phyloP scores from a whole-genome alignment of 805 yeast species.

The Clavispora vitiphila region DNA sequence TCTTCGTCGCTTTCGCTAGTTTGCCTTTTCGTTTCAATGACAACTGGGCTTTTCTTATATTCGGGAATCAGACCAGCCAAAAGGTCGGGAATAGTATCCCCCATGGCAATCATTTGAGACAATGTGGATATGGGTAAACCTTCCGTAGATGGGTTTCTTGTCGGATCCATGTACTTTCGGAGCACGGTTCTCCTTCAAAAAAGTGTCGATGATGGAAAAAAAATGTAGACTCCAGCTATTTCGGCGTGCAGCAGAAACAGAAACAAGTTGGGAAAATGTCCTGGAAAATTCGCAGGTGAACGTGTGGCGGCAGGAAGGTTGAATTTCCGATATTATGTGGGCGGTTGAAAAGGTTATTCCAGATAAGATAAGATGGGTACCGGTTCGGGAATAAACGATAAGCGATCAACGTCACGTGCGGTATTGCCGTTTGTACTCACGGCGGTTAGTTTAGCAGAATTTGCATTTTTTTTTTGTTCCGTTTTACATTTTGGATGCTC shows the following conservation, averaged over 20 bases:
- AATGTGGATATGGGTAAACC: not conserved
- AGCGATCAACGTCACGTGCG: slow-evolving; percentile 4
- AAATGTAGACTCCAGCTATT: too few species aligned
- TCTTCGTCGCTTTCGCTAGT: not conserved
- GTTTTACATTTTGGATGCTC: too few species aligned
- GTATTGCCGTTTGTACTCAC: not conserved
- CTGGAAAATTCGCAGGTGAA: not conserved
- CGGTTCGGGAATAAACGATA: slow-evolving; percentile 2
- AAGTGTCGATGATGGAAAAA: not conserved
- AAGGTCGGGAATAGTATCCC: not conserved
- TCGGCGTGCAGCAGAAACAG: too few species aligned
- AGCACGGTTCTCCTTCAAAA: not conserved
- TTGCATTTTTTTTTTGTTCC: too few species aligned
- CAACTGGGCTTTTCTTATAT: not conserved
- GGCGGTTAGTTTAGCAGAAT: too few species aligned
- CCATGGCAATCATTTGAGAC: not conserved
- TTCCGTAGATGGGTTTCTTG: not conserved
- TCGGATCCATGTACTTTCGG: not conserved
- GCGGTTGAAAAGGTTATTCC: not conserved
- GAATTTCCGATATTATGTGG: not conserved
- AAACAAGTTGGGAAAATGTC: not conserved
- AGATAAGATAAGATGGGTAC: slow-evolving; percentile 10
- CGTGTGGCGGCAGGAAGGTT: not conserved
- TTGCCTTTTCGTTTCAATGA: not conserved
- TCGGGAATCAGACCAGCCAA: not conserved